These are phyloP conservation scores for Flammula alnicola DNA, from an alignment of 1,284 basidiomycete species.

Conservation along the genomic window DNA sequence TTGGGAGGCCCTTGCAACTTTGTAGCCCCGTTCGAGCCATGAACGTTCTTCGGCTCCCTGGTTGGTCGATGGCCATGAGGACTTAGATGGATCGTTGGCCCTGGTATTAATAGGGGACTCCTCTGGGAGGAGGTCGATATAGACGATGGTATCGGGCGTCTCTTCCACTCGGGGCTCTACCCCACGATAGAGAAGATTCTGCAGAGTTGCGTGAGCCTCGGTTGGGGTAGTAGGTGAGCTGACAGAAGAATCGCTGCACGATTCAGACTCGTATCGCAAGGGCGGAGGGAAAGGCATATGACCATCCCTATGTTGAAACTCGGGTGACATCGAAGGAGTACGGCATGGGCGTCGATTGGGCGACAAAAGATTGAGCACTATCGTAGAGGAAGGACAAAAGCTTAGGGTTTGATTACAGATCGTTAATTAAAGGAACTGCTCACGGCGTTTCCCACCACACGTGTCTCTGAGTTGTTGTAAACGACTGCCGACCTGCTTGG, in stretches of 20 bases:
- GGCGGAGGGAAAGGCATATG: constrained; percentile 17
- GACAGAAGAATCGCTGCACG: constrained; percentile 43
- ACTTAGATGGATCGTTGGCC: constrained; percentile 10
- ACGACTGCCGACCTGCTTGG: constrained; percentile 76
- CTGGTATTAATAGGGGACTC: no score
- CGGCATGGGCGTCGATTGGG: constrained; percentile 40
- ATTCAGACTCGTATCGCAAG: constrained; percentile 37
- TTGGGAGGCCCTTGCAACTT: constrained; percentile 41
- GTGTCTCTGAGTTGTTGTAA: constrained; percentile 74
- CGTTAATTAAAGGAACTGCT: constrained; percentile 33
- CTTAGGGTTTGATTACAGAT: constrained; percentile 11
- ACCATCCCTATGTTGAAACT: constrained; percentile 31
- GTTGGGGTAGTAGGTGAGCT: constrained; percentile 44
- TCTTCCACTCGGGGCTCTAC: constrained; percentile 30
- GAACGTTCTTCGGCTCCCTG: constrained; percentile 27
- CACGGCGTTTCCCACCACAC: constrained; percentile 65
- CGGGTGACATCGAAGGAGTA: constrained; percentile 28
- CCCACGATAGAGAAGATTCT: constrained; percentile 32
- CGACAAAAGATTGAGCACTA: constrained; percentile 50
- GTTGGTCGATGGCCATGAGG: constrained; percentile 18
- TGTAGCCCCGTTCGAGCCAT: constrained; percentile 28
- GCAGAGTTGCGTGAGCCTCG: constrained; percentile 35
- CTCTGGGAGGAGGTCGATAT: constrained; percentile 61
- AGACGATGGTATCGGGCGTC: constrained; percentile 50
- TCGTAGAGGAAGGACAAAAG: constrained; percentile 7